These are phyloP conservation scores for Gaeumannomyces tritici DNA, from an alignment of 2,329 filamentous ascomycete genomes.

Conservation along the genomic window DNA sequence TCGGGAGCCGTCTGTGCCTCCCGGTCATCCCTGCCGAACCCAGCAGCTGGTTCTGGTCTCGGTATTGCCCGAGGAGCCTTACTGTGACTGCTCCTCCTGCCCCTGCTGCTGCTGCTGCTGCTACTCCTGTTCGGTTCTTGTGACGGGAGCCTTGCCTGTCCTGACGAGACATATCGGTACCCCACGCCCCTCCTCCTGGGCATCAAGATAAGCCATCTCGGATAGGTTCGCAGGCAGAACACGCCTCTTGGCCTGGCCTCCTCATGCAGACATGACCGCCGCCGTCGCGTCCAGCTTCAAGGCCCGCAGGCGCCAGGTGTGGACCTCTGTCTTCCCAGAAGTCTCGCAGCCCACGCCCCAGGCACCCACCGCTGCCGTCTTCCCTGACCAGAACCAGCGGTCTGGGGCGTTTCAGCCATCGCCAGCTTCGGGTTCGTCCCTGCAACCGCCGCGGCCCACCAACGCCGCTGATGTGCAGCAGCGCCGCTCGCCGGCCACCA, in stretches of 20 bases:
- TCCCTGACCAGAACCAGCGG: constrained; percentile 30
- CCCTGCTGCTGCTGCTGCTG: not conserved
- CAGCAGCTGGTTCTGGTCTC: too few relatives aligned
- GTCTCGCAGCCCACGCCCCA: constrained; percentile 38
- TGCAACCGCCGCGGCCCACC: not conserved
- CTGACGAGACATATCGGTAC: not conserved
- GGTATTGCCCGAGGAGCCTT: too few relatives aligned
- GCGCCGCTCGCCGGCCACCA: not conserved
- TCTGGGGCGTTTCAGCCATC: constrained; percentile 27
- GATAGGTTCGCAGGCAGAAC: too few relatives aligned
- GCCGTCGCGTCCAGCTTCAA: constrained; percentile 31
- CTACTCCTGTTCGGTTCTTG: not conserved
- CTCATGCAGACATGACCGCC: constrained; percentile 18
- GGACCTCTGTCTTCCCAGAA: constrained; percentile 48
- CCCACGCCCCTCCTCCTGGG: not conserved
- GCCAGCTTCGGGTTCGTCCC: not conserved
- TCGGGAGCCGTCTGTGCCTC: too few relatives aligned
- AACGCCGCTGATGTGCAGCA: not conserved
- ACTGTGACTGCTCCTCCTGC: too few relatives aligned
- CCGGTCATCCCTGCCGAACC: too few relatives aligned
- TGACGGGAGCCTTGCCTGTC: not conserved
- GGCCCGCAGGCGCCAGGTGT: constrained; percentile 37
- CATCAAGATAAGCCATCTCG: too few relatives aligned
- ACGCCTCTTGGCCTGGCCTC: too few relatives aligned
- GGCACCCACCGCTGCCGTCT: constrained; percentile 25